Base-by-base conservation (phyloP, 169 alveolate genomes). In the Cystoisospora suis region DNA sequence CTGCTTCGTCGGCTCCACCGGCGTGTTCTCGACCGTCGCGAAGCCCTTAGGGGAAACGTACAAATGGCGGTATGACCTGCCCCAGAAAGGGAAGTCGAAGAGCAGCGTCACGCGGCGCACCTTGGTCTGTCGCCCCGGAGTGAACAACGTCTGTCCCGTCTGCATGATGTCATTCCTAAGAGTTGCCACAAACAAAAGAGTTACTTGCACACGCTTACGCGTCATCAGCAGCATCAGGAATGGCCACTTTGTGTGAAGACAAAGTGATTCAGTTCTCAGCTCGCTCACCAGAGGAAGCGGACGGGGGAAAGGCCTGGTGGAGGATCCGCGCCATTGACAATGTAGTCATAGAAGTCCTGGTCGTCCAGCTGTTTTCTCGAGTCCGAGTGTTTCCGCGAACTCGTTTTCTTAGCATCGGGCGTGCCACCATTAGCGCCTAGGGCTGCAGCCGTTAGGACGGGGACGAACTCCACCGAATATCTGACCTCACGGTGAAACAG, bases 1-100 rank as follows among this genome's bases (percentile, higher is more conserved):
- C 38, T 36, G 4, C 7, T 20, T 23, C n/a, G 3, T 7, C 27
- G 34, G 40, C 42, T 65, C 77, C 1, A 17, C 3, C 42, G 38
- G 77, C 44, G 12, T 3, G 42, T 12, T n/a, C n/a, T 65, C 77
- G 36, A n/a, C 40, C 42, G 77, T 5, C 3, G 12, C 77, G 44
- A 65, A 65, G 36, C 77, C 77, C 3, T 36, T 65, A 1, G 77
- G 77, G 34, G 77, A 65, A 44, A 65, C 77, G 34, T 32, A 65
- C 45, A 65, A 23, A 1, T 23, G 40, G 6, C 77, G 77, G 7
- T 32, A 12, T 23, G 77, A 2, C 40, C 20, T 5, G 6, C 77
- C 77, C 77, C 77, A 65, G 44, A 65, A 65, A 65, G 77, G 77
- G 44, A 65, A 65, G 34, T 65, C 77, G 77, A 65, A 65, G 42